phyloP scores from a whole-genome alignment of 2,329 filamentous ascomycete genomes.

The Colletotrichum gigasporum region DNA sequence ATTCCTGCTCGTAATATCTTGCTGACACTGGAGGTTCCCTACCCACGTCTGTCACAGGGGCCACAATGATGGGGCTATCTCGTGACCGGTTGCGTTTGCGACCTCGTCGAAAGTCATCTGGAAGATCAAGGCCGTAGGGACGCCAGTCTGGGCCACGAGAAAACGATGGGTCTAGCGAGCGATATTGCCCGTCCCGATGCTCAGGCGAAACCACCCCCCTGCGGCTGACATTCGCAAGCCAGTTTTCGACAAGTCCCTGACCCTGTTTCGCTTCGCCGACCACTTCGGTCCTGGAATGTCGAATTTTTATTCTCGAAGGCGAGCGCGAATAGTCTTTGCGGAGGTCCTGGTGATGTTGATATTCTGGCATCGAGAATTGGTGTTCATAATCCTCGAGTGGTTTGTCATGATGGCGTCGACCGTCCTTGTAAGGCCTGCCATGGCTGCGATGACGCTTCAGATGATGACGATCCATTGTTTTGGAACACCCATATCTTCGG shows the following conservation, averaged over 20 bases:
- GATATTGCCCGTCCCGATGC: neutral
- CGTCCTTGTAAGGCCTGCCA: neutral
- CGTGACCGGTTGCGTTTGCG: slow-evolving; percentile 14
- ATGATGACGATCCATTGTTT: neutral
- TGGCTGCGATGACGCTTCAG: neutral
- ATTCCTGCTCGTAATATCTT: neutral
- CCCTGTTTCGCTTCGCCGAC: neutral
- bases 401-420: neutral
- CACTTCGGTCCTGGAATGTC: neutral
- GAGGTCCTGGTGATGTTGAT: too few relatives aligned
- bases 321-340: too few relatives aligned
- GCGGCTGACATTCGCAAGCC: slow-evolving; percentile 17
- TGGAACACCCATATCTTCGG: neutral
- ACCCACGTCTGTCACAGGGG: neutral
- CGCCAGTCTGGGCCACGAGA: neutral
- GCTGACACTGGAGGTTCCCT: neutral
- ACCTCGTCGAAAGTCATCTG: neutral
- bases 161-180: neutral
- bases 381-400: neutral
- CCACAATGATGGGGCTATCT: slow-evolving; percentile 33
- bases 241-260: slow-evolving; percentile 9
- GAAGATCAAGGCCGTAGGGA: neutral
- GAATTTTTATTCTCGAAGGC: too few relatives aligned
- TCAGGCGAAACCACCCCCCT: neutral
- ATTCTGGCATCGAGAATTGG: too few relatives aligned